Conservation (phyloP, 1,139 yeast species). For the Diutina neorugosa region DNA sequence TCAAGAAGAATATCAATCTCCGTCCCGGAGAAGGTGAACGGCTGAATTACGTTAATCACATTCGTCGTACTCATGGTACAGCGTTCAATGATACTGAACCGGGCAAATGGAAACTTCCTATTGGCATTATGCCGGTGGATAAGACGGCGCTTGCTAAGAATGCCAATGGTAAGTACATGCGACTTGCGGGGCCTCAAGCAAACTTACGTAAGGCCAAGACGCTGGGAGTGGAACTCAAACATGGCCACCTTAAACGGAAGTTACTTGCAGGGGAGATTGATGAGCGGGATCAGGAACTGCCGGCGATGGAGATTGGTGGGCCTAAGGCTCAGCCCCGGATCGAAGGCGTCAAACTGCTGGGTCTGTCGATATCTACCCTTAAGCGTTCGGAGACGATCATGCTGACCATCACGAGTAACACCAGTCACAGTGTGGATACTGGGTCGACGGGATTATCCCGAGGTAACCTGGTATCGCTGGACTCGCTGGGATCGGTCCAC, state of each 20-base stretch:
- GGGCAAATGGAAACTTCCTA: constrained; percentile 50
- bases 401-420: not conserved
- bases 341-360: not conserved
- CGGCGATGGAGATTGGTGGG: not conserved
- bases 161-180: constrained; percentile 20
- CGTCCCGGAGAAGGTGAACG: constrained; percentile 41
- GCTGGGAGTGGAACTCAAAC: constrained; percentile 55
- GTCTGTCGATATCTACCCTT: not conserved
- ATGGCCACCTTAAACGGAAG: constrained; percentile 65
- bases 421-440: not conserved
- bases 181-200: constrained; percentile 15
- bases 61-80: constrained; percentile 41
- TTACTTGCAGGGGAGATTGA: constrained; percentile 70
- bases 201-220: constrained; percentile 19
- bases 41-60: constrained; percentile 41
- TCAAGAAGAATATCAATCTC: constrained; percentile 24
- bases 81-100: constrained; percentile 47
- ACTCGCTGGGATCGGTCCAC: not conserved
- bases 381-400: constrained; percentile 1
- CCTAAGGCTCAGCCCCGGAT: not conserved
- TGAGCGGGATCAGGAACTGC: constrained; percentile 17
- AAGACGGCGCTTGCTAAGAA: constrained; percentile 8
- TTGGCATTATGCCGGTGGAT: constrained; percentile 43
- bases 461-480: not conserved
- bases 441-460: not conserved